Evolutionary conservation across 164 flowering plant genomes (phyloP).

Genomic region (Santalum album): DNA sequence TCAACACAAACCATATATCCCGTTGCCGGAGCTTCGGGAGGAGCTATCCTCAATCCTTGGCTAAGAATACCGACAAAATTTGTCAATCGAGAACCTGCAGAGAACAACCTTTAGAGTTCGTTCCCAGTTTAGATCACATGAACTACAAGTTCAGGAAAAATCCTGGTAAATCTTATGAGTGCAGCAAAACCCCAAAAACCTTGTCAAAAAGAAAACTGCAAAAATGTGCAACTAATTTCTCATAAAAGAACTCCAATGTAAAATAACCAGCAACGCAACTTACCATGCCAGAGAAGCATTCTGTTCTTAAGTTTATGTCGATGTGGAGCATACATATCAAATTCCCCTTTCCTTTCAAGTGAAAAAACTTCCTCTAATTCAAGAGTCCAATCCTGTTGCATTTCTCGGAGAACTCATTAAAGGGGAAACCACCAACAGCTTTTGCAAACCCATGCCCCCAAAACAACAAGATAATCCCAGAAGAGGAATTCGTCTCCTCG

Average conservation of each 20-base stretch:
- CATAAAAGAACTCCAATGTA: not conserved
- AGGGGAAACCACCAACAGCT: not conserved
- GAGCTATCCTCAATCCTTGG: constrained; percentile 94
- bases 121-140: no score
- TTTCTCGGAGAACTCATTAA: not conserved
- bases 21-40: constrained; percentile 93
- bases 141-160: no score
- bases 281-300: constrained; percentile 99
- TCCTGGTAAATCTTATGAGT: no score
- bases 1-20: constrained; percentile 70
- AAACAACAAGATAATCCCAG: constrained; percentile 1
- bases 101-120: not conserved
- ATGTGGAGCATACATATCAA: constrained; percentile 60
- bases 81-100: constrained; percentile 69
- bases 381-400: constrained; percentile 75
- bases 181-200: no score
- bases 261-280: constrained; percentile 8
- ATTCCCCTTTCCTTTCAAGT: constrained; percentile 85
- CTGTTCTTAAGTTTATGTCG: constrained; percentile 68
- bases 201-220: no score
- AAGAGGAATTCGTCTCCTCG: not conserved
- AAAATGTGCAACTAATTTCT: no score
- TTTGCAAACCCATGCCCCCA: not conserved
- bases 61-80: constrained; percentile 95
- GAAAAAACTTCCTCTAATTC: constrained; percentile 92